Evolutionary conservation across 2,329 filamentous ascomycete genomes (phyloP).

Genomic region (Cladosporium colombiae): DNA sequence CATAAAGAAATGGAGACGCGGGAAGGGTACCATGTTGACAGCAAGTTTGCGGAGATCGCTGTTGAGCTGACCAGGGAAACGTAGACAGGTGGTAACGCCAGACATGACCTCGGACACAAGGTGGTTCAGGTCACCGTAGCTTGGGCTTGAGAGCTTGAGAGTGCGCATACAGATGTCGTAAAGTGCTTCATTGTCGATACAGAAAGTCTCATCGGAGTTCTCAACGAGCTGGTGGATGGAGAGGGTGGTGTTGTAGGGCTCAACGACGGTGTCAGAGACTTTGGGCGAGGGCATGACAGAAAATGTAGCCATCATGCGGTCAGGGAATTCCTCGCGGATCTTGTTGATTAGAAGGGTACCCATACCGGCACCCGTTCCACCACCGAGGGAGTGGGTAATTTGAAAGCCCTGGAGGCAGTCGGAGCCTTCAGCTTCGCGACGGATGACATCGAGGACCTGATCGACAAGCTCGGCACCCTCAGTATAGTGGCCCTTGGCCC

Average conservation of each 20-base stretch:
- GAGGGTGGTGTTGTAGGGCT: conserved; percentile 99
- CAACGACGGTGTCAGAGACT: conserved; percentile 99
- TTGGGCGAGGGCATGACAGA: conserved; percentile 98
- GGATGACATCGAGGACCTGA: conserved; percentile 96
- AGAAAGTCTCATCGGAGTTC: conserved; percentile 99
- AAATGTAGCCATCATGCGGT: conserved; percentile 99
- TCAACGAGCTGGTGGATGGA: conserved; percentile 99
- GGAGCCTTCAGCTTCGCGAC: conserved; percentile 96
- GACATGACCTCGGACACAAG: conserved; percentile 99
- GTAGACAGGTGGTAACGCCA: conserved; percentile 95
- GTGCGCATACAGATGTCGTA: conserved; percentile 99
- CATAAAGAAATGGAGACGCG: conserved; percentile 99
- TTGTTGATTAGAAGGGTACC: conserved; percentile 99
- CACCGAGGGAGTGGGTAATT: conserved; percentile 99
- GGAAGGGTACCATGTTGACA: conserved; percentile 99
- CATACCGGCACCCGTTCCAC: conserved; percentile 99
- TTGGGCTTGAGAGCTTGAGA: conserved; percentile 97
- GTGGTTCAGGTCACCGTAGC: conserved; percentile 99
- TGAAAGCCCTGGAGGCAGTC: conserved; percentile 99
- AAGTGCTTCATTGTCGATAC: conserved; percentile 99
- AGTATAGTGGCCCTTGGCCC: conserved; percentile 99
- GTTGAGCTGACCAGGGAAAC: conserved; percentile 99
- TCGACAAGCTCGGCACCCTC: conserved; percentile 99
- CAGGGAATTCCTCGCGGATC: conserved; percentile 99
- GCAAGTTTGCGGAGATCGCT: conserved; percentile 99